Percentiles rank a stretch among this genome's conserved stretches.
phyloP scores from a whole-genome alignment of 2,329 filamentous ascomycete genomes.

The Sarocladium strictum region DNA sequence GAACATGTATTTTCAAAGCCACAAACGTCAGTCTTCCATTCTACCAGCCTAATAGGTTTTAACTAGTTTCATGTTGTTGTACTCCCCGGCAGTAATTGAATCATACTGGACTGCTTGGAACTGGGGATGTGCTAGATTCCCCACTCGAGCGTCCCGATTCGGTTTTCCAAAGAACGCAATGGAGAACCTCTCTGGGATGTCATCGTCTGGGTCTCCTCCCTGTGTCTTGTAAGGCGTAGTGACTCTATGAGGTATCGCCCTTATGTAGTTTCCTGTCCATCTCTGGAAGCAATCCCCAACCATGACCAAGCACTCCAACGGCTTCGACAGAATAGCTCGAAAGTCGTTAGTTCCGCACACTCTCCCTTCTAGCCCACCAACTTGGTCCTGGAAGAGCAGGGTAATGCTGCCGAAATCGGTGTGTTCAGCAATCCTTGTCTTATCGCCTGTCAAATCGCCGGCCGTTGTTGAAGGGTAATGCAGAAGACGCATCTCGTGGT shows the following conservation, averaged over 20 bases:
- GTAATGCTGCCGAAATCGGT: conserved; percentile 28
- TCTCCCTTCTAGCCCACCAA: conserved; percentile 22
- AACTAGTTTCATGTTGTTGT: neutral
- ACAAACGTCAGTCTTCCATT: too few relatives aligned
- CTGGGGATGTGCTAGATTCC: neutral
- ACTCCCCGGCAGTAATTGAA: neutral
- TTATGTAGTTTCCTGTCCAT: conserved; percentile 28
- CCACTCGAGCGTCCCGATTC: conserved; percentile 16
- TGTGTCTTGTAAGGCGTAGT: neutral
- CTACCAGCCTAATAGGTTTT: too few relatives aligned
- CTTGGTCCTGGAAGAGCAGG: conserved; percentile 18
- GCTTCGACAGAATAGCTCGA: conserved; percentile 20
- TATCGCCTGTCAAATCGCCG: conserved; percentile 21
- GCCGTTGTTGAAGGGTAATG: conserved; percentile 1
- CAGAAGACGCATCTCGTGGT: neutral
- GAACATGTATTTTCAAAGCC: too few relatives aligned
- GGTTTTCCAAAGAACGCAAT: conserved; percentile 23
- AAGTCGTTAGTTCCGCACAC: conserved; percentile 20
- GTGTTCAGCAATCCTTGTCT: conserved; percentile 24
- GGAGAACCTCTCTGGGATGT: conserved; percentile 22
- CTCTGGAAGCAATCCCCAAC: conserved; percentile 33
- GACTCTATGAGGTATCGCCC: conserved; percentile 23
- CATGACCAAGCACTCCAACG: conserved; percentile 30
- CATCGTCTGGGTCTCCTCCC: too few relatives aligned
- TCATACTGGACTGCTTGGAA: neutral